Evolutionary conservation across 257 asterid genomes (phyloP).

Genomic region (Solanum rostratum): DNA sequence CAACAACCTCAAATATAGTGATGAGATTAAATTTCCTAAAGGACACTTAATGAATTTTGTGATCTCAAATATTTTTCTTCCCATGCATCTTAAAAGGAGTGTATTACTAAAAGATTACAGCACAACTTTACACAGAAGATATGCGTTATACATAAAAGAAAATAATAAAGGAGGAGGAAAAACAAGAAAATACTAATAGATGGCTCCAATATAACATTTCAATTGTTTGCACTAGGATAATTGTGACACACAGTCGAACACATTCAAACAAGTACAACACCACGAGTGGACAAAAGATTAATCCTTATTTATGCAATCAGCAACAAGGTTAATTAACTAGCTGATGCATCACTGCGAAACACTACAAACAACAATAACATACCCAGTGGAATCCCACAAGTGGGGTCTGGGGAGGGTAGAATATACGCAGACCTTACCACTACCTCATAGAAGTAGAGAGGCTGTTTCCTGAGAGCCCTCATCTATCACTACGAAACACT

Average conservation of each 20-base stretch:
- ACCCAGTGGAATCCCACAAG: too few species aligned
- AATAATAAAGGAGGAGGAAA: not conserved
- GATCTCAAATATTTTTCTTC: too few species aligned
- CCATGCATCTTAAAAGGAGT: too few species aligned
- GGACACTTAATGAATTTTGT: too few species aligned
- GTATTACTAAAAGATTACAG: not conserved
- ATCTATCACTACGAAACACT: not conserved
- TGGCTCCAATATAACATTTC: not conserved
- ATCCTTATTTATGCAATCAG: not conserved
- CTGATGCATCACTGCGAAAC: slow-evolving; percentile 2
- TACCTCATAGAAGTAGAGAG: too few species aligned
- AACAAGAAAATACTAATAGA: not conserved
- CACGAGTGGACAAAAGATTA: not conserved
- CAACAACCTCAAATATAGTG: too few species aligned
- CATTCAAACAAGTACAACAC: not conserved
- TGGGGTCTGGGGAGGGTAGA: too few species aligned
- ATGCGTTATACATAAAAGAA: not conserved
- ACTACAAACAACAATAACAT: too few species aligned
- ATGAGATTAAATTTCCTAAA: too few species aligned
- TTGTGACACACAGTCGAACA: not conserved
- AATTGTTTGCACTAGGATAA: not conserved
- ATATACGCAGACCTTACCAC: too few species aligned
- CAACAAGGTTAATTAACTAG: not conserved
- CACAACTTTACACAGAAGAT: not conserved
- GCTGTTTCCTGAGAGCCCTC: too few species aligned